Percentiles rank a stretch among this genome's conserved stretches.
phyloP scores from a whole-genome alignment of 495 filamentous ascomycete species.

The Aspergillus ellipticus region DNA sequence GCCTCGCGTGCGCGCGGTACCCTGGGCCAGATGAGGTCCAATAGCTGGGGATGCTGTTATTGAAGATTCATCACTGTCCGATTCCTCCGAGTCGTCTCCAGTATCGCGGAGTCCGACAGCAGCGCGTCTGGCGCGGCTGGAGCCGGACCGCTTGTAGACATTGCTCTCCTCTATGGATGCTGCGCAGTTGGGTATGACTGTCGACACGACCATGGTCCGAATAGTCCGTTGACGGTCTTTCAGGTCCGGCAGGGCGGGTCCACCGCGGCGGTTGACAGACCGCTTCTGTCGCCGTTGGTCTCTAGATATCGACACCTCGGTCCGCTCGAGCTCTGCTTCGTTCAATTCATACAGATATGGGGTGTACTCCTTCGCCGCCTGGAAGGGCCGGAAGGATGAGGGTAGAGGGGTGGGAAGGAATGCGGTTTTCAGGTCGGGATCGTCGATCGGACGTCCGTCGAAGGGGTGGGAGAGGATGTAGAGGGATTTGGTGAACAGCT shows the following conservation, averaged over 20 bases:
- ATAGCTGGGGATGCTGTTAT: slow-evolving; percentile 80
- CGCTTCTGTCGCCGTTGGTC: slow-evolving; percentile 93
- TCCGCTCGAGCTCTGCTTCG: slow-evolving; percentile 83
- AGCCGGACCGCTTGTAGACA: slow-evolving; percentile 72
- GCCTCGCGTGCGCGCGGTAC: slow-evolving; percentile 79
- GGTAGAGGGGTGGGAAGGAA: slow-evolving; percentile 84
- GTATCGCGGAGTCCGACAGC: slow-evolving; percentile 52
- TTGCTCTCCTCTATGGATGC: slow-evolving; percentile 76
- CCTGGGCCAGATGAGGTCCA: slow-evolving; percentile 59
- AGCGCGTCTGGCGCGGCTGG: slow-evolving; percentile 43
- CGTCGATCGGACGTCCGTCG: slow-evolving; percentile 89
- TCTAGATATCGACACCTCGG: slow-evolving; percentile 85
- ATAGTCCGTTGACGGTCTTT: slow-evolving; percentile 93
- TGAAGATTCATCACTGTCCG: slow-evolving; percentile 81
- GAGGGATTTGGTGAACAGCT: slow-evolving; percentile 88
- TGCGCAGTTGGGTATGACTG: slow-evolving; percentile 83
- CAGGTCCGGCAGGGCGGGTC: slow-evolving; percentile 90
- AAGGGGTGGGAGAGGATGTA: slow-evolving; percentile 93
- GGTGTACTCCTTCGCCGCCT: slow-evolving; percentile 86
- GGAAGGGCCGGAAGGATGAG: slow-evolving; percentile 80
- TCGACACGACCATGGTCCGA: slow-evolving; percentile 84
- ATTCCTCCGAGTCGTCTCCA: slow-evolving; percentile 80
- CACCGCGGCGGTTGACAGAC: slow-evolving; percentile 88
- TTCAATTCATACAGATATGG: slow-evolving; percentile 92
- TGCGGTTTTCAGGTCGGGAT: slow-evolving; percentile 76